Evolutionary conservation across 2,329 filamentous ascomycete species (phyloP).

Genomic region (Hymenoscyphus infarciens): DNA sequence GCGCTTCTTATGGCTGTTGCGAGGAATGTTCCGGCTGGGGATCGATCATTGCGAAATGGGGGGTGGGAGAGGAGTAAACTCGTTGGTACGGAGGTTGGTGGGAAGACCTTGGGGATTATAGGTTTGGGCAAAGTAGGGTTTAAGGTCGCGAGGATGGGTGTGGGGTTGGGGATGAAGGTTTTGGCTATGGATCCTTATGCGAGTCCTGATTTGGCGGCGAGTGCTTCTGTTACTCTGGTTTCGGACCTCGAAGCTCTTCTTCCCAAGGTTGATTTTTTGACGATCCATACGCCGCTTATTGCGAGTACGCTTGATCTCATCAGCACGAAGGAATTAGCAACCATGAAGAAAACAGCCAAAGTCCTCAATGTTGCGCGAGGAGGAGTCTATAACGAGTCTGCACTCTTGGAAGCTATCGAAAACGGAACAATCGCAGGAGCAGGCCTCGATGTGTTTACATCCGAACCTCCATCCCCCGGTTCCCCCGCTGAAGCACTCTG

Average conservation of each 20-base stretch:
- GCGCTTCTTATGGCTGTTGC: conserved; percentile 71
- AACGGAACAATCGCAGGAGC: conserved; percentile 70
- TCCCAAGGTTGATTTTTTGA: conserved; percentile 68
- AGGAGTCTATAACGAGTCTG: conserved; percentile 74
- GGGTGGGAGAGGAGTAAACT: conserved; percentile 73
- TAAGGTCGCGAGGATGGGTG: conserved; percentile 75
- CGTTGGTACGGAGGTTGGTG: conserved; percentile 73
- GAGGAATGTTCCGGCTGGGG: conserved; percentile 68
- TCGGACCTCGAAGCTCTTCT: conserved; percentile 57
- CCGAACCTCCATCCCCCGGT: conserved; percentile 61
- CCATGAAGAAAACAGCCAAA: conserved; percentile 70
- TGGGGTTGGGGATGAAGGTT: conserved; percentile 73
- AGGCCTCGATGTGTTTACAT: conserved; percentile 75
- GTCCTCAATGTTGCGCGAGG: conserved; percentile 78
- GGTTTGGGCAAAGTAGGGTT: conserved; percentile 81
- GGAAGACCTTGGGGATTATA: conserved; percentile 72
- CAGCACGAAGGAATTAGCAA: conserved; percentile 59
- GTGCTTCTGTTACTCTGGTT: conserved; percentile 64
- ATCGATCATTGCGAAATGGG: conserved; percentile 59
- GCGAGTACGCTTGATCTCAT: conserved; percentile 75
- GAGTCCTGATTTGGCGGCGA: conserved; percentile 64
- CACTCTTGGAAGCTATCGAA: conserved; percentile 67
- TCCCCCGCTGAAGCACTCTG: conserved; percentile 62
- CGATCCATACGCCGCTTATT: conserved; percentile 76
- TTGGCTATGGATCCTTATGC: conserved; percentile 76